These are phyloP conservation scores for Paramyrothecium roridum DNA, from an alignment of 2,329 filamentous ascomycete species.

Conservation along the genomic window DNA sequence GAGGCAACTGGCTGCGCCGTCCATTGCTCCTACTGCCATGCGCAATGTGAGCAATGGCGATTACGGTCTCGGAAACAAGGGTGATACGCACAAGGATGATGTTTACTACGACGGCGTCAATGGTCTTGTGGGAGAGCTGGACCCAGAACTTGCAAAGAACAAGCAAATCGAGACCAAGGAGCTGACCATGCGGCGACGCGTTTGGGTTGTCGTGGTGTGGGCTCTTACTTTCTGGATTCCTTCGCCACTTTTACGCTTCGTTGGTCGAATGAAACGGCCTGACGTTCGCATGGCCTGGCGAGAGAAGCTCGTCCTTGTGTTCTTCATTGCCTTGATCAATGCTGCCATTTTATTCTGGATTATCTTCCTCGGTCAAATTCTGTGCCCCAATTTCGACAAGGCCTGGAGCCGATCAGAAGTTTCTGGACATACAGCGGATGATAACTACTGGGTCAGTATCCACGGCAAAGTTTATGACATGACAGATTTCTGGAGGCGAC, in stretches of 20 bases:
- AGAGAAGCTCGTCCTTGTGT: conserved; percentile 83
- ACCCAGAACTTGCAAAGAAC: conserved; percentile 73
- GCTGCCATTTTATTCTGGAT: conserved; percentile 87
- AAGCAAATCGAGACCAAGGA: conserved; percentile 72
- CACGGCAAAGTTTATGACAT: conserved; percentile 91
- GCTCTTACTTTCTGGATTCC: conserved; percentile 91
- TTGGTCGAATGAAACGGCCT: conserved; percentile 95
- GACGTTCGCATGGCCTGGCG: conserved; percentile 97
- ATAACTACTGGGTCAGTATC: conserved; percentile 84
- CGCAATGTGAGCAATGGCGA: conserved; percentile 66
- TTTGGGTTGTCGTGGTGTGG: conserved; percentile 85
- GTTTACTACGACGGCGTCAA: conserved; percentile 72
- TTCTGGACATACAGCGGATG: conserved; percentile 61
- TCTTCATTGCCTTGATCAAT: conserved; percentile 80
- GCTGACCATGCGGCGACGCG: conserved; percentile 60
- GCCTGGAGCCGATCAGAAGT: conserved; percentile 77
- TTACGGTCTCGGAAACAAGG: conserved; percentile 84
- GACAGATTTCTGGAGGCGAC: conserved; percentile 76
- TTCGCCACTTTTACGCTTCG: conserved; percentile 71
- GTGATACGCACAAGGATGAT: conserved; percentile 72
- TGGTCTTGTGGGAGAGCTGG: conserved; percentile 65
- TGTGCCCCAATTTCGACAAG: conserved; percentile 91
- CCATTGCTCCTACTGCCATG: conserved; percentile 56
- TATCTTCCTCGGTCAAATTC: conserved; percentile 74
- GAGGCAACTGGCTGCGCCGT: conserved; percentile 45